Conservation (phyloP, 306 rosid species). For the Adenanthera pavonina region DNA sequence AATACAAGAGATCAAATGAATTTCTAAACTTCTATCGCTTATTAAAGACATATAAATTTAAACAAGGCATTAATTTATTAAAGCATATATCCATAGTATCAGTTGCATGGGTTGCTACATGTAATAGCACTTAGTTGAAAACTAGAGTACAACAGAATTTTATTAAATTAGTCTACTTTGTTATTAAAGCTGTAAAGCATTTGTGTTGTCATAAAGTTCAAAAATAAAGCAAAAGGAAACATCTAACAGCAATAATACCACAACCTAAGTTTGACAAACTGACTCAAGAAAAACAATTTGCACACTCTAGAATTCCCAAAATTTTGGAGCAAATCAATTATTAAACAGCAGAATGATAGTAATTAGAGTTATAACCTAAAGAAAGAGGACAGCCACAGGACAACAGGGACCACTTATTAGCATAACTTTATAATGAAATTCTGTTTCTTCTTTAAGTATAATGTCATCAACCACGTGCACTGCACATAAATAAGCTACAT, state of each 20-base stretch:
- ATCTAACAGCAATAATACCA: conserved; percentile 4
- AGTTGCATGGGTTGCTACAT: not conserved
- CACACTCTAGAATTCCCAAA: conserved; percentile 16
- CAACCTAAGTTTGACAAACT: not conserved
- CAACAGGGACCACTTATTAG: conserved; percentile 40
- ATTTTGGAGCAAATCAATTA: conserved; percentile 33
- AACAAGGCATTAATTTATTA: not conserved
- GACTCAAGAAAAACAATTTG: conserved; percentile 11
- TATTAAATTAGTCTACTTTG: not conserved
- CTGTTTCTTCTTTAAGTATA: conserved; percentile 40
- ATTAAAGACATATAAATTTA: not conserved
- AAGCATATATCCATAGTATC: not conserved
- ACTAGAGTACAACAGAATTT: not conserved
- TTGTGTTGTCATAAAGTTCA: not conserved
- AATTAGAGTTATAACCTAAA: conserved; percentile 38
- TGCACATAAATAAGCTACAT: conserved; percentile 42
- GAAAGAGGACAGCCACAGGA: conserved; percentile 33
- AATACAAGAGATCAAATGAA: not conserved
- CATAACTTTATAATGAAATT: conserved; percentile 44
- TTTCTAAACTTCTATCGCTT: conserved; percentile 9
- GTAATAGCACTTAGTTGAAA: conserved; percentile 7
- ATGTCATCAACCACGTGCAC: conserved; percentile 40
- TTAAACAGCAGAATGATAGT: conserved; percentile 24
- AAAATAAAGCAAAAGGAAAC: conserved; percentile 29
- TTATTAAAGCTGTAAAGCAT: not conserved